Conservation (phyloP, 148 eudicot genomes). For the Nepenthes gracilis region DNA sequence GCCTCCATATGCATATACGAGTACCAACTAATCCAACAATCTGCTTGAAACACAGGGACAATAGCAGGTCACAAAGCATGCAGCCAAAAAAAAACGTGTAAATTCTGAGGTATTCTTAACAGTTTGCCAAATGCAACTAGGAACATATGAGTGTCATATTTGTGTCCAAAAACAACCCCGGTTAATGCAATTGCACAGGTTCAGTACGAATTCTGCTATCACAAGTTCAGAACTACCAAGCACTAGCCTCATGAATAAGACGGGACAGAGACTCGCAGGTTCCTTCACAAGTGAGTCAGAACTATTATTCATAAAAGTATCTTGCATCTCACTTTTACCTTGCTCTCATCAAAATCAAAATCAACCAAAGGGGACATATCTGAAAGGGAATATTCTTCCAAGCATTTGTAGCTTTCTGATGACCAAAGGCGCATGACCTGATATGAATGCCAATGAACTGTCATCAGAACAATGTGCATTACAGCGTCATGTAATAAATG, state of each 20-base stretch:
- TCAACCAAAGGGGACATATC: constrained; percentile 47
- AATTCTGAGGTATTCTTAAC: not conserved
- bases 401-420: constrained; percentile 47
- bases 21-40: constrained; percentile 80
- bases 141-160: too few species aligned
- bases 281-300: too few species aligned
- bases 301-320: too few species aligned
- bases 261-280: too few species aligned
- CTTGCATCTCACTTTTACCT: constrained; percentile 28
- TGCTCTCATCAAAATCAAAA: constrained; percentile 90
- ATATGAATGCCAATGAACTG: constrained; percentile 6
- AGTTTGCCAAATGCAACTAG: too few species aligned
- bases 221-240: too few species aligned
- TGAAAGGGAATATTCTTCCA: constrained; percentile 64
- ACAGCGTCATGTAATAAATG: not conserved
- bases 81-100: not conserved
- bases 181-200: too few species aligned
- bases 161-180: too few species aligned
- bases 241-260: too few species aligned
- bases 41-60: constrained; percentile 19
- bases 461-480: not conserved
- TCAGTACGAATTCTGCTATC: too few species aligned
- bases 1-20: constrained; percentile 76
- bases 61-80: not conserved
- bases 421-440: constrained; percentile 96